A percentile compares a stretch with the other conserved stretches of the same genome.
Evolutionary conservation across 768 basidiomycete genomes (phyloP).

Genomic region (Russula sp.): DNA sequence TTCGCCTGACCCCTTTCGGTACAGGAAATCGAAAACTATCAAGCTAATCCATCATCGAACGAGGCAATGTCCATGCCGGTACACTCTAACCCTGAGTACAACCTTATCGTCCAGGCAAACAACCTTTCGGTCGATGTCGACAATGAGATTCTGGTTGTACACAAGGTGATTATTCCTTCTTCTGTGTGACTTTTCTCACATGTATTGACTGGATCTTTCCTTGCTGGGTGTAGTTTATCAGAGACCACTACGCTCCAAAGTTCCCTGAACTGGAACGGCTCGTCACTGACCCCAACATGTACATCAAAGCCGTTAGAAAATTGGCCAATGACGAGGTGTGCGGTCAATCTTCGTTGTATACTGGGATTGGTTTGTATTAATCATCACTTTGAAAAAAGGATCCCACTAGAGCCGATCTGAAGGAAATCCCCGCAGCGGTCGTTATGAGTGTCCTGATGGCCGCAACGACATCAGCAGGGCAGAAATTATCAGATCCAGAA

Average conservation of each 20-base stretch:
- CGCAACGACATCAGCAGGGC: slow-evolving; percentile 85
- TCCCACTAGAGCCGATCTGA: slow-evolving; percentile 79
- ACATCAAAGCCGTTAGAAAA: slow-evolving; percentile 84
- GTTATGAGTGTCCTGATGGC: slow-evolving; percentile 97
- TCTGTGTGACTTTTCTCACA: slow-evolving; percentile 11
- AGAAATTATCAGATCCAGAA: slow-evolving; percentile 59
- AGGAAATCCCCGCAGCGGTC: slow-evolving; percentile 78
- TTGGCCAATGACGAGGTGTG: slow-evolving; percentile 79
- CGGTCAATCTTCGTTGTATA: not conserved
- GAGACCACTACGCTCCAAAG: slow-evolving; percentile 92
- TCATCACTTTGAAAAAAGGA: slow-evolving; percentile 49
- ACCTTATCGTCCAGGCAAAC: slow-evolving; percentile 94
- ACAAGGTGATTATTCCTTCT: slow-evolving; percentile 60
- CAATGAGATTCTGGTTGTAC: slow-evolving; percentile 95
- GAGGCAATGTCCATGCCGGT: slow-evolving; percentile 77
- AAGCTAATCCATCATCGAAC: slow-evolving; percentile 70
- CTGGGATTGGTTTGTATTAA: not conserved
- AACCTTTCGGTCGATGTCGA: slow-evolving; percentile 98
- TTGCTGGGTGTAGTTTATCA: slow-evolving; percentile 68
- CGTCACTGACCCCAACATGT: slow-evolving; percentile 87
- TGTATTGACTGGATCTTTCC: slow-evolving; percentile 30
- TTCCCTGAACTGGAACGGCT: slow-evolving; percentile 98
- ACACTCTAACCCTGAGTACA: slow-evolving; percentile 92
- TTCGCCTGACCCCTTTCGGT: not conserved
- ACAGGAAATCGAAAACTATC: slow-evolving; percentile 92